Evolutionary conservation across 805 yeast species (phyloP).

Genomic region (Grigorovia humatica): DNA sequence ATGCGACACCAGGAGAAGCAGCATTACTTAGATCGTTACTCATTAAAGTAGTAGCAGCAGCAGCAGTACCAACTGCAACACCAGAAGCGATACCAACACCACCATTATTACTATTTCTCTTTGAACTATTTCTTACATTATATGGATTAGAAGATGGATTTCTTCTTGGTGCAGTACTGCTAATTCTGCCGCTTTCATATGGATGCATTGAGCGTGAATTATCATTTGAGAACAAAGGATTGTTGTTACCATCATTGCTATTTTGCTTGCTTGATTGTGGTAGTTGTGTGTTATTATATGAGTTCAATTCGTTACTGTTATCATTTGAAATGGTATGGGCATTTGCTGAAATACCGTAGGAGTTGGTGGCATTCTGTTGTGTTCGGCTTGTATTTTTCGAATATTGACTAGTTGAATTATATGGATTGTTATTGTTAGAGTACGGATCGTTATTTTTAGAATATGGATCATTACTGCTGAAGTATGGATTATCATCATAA

Average conservation of each 20-base stretch:
- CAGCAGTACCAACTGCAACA: background rate
- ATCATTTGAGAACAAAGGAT: background rate
- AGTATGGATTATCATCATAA: background rate
- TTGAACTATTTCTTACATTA: background rate
- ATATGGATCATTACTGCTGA: background rate
- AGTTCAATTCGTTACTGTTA: background rate
- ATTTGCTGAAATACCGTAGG: background rate
- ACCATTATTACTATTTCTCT: background rate
- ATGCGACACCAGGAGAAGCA: background rate
- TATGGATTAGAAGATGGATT: background rate
- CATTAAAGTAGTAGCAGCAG: background rate
- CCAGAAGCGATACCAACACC: background rate
- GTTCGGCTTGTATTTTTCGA: background rate
- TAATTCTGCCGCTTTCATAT: background rate
- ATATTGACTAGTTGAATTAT: background rate
- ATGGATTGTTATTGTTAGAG: background rate
- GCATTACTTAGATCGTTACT: background rate
- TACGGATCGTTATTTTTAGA: background rate
- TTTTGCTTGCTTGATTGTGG: background rate
- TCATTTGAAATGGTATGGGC: background rate
- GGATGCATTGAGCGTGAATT: background rate
- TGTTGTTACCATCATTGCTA: no score
- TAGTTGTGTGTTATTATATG: background rate
- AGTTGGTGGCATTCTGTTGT: background rate
- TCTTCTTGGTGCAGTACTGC: background rate